Evolutionary conservation across 2,329 filamentous ascomycete species (phyloP), one percentile per base, ranked within the genome.

Genomic region (Xenoacremonium recifei): DNA sequence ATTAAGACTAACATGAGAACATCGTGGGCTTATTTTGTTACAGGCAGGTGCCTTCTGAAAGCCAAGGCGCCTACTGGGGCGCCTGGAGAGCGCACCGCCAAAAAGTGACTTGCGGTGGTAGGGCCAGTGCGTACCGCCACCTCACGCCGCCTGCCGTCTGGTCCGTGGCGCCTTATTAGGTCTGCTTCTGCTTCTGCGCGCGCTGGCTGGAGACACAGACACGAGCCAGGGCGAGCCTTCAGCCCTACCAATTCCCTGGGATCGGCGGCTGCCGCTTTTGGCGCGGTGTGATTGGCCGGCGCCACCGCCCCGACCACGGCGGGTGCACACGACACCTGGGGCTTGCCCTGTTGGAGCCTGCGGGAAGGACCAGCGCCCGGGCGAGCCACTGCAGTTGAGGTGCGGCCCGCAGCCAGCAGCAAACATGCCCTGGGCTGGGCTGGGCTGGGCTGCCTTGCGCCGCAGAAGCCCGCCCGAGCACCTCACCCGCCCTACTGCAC

Each of bases 231-330:
- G 13, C 9, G 23, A 27, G 23, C 29, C 29, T 32, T 32, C 29
- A 32, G 29, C 29, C 29, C 29, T 32, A 32, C 29, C 29, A 32
- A 11, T 32, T 16, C 29, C 29, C 29, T 32, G 29, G 29, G 29
- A 32, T 32, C 29, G 29, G 29, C 15, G 29, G 9, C 29, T 32
- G 29, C 29, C 6, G 29, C 29, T 16, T 16, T 16, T 15, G 15
- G 15, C 16, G 15, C 10, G 6, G 9, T 27, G 10, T 32, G 9
- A 32, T 32, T 32, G 29, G 29, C 29, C 15, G 9, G 9, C 9
- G 6, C n/a, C n/a, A n/a, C n/a, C n/a, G 9, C 16, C 29, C 15
- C 15, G 9, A 6, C 10, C 29, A 15, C 29, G 29, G 29, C 29
- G 10, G 6, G 29, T 16, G 29, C 29, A 32, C 29, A 32, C 29